phyloP scores from a whole-genome alignment of 2,329 filamentous ascomycete species.

The Aspergillus phoenicis region DNA sequence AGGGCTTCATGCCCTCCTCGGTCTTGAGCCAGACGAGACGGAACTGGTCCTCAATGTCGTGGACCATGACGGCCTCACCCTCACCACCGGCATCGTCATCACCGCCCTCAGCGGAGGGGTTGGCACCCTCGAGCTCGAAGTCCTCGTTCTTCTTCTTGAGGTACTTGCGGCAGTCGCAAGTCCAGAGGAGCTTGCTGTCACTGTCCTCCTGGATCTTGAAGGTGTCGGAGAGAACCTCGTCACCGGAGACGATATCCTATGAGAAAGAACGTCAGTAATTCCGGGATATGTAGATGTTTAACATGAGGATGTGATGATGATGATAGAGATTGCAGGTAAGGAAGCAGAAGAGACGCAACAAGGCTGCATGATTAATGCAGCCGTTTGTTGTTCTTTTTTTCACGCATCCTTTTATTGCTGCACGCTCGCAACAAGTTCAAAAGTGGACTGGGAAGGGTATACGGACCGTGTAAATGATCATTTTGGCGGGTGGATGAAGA shows the following conservation, averaged over 20 bases:
- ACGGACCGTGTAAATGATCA: constrained; percentile 72
- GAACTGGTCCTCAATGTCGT: constrained; percentile 93
- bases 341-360: background rate
- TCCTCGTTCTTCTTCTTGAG: constrained; percentile 68
- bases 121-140: constrained; percentile 74
- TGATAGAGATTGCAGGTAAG: background rate
- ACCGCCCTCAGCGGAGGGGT: constrained; percentile 87
- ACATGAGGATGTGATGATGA: background rate
- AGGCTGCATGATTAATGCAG: background rate
- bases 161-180: constrained; percentile 92
- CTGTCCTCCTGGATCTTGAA: constrained; percentile 75
- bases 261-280: constrained; percentile 15
- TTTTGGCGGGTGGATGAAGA: constrained; percentile 53
- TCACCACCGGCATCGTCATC: constrained; percentile 72
- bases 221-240: constrained; percentile 97
- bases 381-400: background rate
- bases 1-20: constrained; percentile 47
- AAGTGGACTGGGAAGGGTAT: background rate
- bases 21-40: constrained; percentile 67
- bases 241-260: constrained; percentile 84
- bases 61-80: constrained; percentile 68
- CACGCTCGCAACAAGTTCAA: background rate
- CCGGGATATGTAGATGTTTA: too few relatives aligned
- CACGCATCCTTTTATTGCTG: constrained; percentile 9
- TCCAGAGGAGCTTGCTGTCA: constrained; percentile 73